Evolutionary conservation across 176 grass and related monocot species (phyloP).

Genomic region (Dendrocalamus sinicus): DNA sequence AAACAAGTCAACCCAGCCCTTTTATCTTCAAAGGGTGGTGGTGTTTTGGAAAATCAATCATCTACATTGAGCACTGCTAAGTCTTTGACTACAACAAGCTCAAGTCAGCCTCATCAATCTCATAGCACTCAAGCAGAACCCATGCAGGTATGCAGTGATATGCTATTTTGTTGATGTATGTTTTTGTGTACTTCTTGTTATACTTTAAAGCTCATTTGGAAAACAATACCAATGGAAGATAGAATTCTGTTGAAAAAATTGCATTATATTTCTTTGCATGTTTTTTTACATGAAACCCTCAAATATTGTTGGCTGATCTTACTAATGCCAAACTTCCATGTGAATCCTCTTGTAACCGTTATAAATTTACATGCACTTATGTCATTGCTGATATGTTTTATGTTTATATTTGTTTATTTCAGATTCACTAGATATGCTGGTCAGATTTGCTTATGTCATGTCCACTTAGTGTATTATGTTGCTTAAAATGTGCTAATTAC

Average conservation of each 20-base stretch:
- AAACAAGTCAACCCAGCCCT: slow-evolving; percentile 61
- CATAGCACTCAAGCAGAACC: slow-evolving; percentile 54
- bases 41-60: slow-evolving; percentile 50
- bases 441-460: background rate
- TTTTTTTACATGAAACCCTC: background rate
- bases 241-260: background rate
- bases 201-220: slow-evolving; percentile 1
- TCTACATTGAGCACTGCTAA: slow-evolving; percentile 41
- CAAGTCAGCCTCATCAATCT: slow-evolving; percentile 54
- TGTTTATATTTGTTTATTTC: background rate
- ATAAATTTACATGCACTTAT: background rate
- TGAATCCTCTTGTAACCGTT: background rate
- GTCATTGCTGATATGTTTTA: background rate
- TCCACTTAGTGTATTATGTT: background rate
- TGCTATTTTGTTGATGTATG: slow-evolving; percentile 23
- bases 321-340: slow-evolving; percentile 13
- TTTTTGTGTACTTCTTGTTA: background rate
- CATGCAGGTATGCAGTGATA: slow-evolving; percentile 60
- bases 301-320: slow-evolving; percentile 8
- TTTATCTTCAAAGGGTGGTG: slow-evolving; percentile 55
- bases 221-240: slow-evolving; percentile 8
- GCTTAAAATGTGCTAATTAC: background rate
- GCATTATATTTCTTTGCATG: background rate
- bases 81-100: slow-evolving; percentile 38
- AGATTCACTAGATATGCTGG: background rate